A percentile compares a stretch with the other conserved stretches of the same genome.
Conservation (phyloP, 495 filamentous ascomycete genomes). For the Articulospora tetracladia region DNA sequence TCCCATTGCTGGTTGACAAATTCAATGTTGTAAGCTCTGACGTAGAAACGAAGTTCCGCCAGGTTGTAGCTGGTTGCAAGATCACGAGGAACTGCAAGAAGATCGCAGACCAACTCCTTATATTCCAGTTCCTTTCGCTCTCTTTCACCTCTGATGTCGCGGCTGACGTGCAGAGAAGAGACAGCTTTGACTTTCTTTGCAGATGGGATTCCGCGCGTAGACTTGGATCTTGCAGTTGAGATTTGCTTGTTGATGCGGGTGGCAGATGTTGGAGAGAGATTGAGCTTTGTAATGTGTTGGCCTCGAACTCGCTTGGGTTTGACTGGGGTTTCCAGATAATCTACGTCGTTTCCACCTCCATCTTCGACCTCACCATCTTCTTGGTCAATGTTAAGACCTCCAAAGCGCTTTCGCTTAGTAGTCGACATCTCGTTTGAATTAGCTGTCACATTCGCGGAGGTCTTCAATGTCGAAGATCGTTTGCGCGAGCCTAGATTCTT, state of each 20-base stretch:
- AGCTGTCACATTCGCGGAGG: not conserved
- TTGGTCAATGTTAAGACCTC: not conserved
- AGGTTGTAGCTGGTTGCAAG: not conserved
- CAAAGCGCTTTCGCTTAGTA: not conserved
- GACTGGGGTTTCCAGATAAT: not conserved
- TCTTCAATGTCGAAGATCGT: not conserved
- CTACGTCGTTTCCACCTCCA: not conserved
- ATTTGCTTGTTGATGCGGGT: too few species aligned
- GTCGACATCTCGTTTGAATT: not conserved
- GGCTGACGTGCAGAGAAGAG: too few species aligned
- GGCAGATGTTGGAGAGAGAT: too few species aligned
- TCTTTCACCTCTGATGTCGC: too few species aligned
- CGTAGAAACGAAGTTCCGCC: slow-evolving; percentile 1
- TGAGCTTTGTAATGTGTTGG: too few species aligned
- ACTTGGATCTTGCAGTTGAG: too few species aligned
- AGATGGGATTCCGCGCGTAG: too few species aligned
- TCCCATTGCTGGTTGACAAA: not conserved
- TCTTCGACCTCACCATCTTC: not conserved
- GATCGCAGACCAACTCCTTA: not conserved
- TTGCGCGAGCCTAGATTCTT: not conserved
- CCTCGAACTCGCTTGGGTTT: too few species aligned
- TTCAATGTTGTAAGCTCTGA: not conserved
- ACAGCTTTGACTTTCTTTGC: too few species aligned
- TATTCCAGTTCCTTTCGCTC: too few species aligned
- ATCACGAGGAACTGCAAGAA: not conserved